Percentiles rank a stretch among this genome's conserved stretches.
These are phyloP conservation scores for Chrysosporium queenslandicum DNA, from an alignment of 2,329 filamentous ascomycete genomes.

Conservation along the genomic window DNA sequence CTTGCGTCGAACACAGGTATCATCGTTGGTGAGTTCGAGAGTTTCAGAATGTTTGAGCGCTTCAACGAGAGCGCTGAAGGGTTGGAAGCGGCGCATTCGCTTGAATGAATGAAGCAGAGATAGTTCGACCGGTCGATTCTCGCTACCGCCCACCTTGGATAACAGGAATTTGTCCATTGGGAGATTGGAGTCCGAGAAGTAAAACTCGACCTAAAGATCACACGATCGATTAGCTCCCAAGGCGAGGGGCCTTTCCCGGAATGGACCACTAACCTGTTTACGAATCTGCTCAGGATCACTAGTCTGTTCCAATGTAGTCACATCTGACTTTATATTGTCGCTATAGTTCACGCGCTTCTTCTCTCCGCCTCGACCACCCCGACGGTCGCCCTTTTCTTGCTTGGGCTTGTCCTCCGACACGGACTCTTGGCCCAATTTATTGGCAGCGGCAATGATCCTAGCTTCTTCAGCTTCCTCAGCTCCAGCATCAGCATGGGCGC, in stretches of 20 bases:
- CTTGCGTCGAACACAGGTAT: conserved; percentile 68
- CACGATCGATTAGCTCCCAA: conserved; percentile 3
- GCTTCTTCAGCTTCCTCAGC: conserved; percentile 28
- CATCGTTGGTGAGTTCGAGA: conserved; percentile 63
- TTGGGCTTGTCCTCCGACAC: conserved; percentile 7
- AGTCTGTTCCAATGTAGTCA: conserved; percentile 56
- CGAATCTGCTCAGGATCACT: conserved; percentile 73
- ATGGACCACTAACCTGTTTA: conserved; percentile 49
- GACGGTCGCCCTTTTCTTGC: conserved; percentile 24
- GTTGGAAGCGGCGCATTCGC: conserved; percentile 92
- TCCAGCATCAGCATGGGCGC: conserved; percentile 29
- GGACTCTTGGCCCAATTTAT: conserved; percentile 18
- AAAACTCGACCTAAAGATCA: conserved; percentile 68
- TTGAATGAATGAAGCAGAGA: conserved; percentile 76
- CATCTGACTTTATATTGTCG: conserved; percentile 61
- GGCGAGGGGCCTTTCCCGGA: not conserved
- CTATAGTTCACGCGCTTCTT: conserved; percentile 24
- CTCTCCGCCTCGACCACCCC: conserved; percentile 22
- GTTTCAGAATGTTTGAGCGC: conserved; percentile 69
- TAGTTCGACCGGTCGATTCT: conserved; percentile 66
- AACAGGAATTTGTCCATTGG: conserved; percentile 81
- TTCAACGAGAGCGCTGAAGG: conserved; percentile 69
- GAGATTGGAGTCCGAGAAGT: conserved; percentile 88
- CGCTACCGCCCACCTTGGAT: conserved; percentile 61
- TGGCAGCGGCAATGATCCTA: conserved; percentile 17